A percentile compares a stretch with the other conserved stretches of the same genome.
phyloP scores from a whole-genome alignment of 768 basidiomycete species.

The Trametes coccinea region DNA sequence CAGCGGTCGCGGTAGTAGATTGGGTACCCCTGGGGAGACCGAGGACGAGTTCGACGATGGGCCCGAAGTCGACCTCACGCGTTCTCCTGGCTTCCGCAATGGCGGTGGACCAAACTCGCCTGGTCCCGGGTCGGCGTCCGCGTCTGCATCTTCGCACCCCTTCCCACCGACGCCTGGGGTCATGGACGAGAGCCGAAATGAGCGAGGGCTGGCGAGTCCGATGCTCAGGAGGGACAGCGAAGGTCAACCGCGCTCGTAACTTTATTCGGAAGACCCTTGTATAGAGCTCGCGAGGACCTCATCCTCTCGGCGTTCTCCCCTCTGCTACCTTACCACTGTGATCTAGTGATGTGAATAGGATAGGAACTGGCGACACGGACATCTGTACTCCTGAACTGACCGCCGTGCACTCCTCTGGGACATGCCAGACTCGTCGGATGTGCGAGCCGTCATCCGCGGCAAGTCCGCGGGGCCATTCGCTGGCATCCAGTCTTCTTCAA shows the following conservation, averaged over 20 bases:
- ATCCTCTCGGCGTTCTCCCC: not conserved
- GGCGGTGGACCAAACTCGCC: slow-evolving; percentile 29
- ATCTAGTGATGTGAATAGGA: slow-evolving; percentile 12
- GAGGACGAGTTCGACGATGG: slow-evolving; percentile 42
- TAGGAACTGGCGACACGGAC: not conserved
- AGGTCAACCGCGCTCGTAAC: slow-evolving; percentile 25
- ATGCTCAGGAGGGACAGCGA: slow-evolving; percentile 49
- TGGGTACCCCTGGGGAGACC: slow-evolving; percentile 36
- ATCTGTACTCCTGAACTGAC: not conserved
- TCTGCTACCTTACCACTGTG: slow-evolving; percentile 17
- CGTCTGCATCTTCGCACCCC: slow-evolving; percentile 35
- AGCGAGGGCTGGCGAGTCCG: slow-evolving; percentile 66
- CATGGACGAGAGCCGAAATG: slow-evolving; percentile 55
- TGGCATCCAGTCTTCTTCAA: not conserved
- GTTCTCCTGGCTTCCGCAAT: slow-evolving; percentile 15
- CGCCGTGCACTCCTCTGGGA: not conserved
- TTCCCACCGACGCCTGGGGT: slow-evolving; percentile 36
- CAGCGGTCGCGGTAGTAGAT: slow-evolving; percentile 27
- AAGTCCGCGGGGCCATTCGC: not conserved
- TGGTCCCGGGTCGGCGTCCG: slow-evolving; percentile 40
- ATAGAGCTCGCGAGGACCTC: not conserved
- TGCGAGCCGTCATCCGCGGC: not conserved
- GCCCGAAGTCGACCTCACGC: slow-evolving; percentile 31
- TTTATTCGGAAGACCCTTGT: not conserved
- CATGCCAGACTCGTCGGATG: not conserved